Evolutionary conservation across 192 early-diverging fungal species (phyloP).

Genomic region (Podila epicladia): DNA sequence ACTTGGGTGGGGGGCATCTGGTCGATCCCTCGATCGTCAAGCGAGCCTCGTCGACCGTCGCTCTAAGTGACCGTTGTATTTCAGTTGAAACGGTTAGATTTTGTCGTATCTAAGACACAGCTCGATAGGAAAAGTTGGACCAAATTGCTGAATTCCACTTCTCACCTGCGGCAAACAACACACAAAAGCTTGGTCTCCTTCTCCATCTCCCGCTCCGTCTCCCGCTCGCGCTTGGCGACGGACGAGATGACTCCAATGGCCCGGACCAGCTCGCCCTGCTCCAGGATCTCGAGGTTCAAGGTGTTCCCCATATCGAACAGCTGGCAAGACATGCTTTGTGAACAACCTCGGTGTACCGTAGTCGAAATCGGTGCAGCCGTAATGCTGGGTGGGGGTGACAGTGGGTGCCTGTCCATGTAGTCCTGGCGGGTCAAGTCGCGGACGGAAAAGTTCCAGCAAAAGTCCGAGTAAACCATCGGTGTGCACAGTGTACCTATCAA

Average conservation of each 20-base stretch:
- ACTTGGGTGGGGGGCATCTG: constrained; percentile 3
- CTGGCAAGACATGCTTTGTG: constrained; percentile 4
- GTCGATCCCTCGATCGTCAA: constrained; percentile 3
- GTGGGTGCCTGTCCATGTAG: neutral
- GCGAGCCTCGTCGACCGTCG: constrained; percentile 17
- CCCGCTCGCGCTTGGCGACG: neutral
- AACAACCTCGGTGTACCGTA: neutral
- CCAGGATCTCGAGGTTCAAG: constrained; percentile 8
- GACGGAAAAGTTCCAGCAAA: constrained; percentile 23
- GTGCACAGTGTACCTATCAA: constrained; percentile 9
- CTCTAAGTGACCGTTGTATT: neutral
- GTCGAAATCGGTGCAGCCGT: neutral
- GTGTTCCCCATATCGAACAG: constrained; percentile 17
- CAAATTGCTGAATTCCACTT: no score
- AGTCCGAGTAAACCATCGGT: neutral
- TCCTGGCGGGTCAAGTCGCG: constrained; percentile 23
- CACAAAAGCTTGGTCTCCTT: neutral
- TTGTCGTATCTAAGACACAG: neutral
- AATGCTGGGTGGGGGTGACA: neutral
- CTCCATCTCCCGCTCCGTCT: neutral
- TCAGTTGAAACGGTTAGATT: neutral
- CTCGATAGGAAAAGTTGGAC: neutral
- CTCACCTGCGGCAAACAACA: neutral
- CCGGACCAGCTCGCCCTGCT: constrained; percentile 8
- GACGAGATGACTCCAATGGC: neutral